Base-by-base conservation (phyloP, 1,284 basidiomycete genomes). In the Naganishia sp. region DNA sequence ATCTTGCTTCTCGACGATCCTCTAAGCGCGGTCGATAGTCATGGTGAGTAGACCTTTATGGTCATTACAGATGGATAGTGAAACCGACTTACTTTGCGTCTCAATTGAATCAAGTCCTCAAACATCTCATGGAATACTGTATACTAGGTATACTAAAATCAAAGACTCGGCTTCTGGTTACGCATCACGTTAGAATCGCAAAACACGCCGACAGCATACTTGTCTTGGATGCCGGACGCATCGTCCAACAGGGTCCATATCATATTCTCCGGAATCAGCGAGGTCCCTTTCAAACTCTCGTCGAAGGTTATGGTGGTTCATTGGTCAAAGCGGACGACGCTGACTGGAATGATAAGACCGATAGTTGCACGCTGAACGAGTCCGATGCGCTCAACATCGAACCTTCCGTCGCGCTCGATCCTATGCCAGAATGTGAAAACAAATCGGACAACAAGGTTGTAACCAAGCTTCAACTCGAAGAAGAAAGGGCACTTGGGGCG, bases 121-220 rank as follows among this genome's bases (percentile, higher is more conserved):
- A 28, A 28, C 71, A 72, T 39, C 66, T 77, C 2, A 54, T 75
- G 25, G 84, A 88, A 31, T 81, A 86, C 57, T 87, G 86, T 70
- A 76, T 89, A 18, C 76, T 87, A 10, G 57, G 45, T 21, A 86
- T 87, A 0, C 77, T 89, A 28, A 83, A 84, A 0, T 74, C 81
- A 49, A 83, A 85, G 65, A 89, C 88, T 0, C 82, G 88, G 18
- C 81, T 91, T 35, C 81, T 91, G 32, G 88, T 89, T 23, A 90
- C 89, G 0, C 89, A 90, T 74, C 72, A 75, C 21, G 76, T 89
- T 1, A 86, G 88, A 73, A 85, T 90, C n/a, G 79, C 90, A 0
- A 86, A 87, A 66, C 84, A 61, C 9, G 63, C 68, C 6, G 68
- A 69, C 42, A 21, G 50, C n/a, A 56, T 69, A 11, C 9, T 69